Percentiles rank a stretch among this genome's conserved stretches.
These are phyloP conservation scores for Rauvolfia tetraphylla DNA, from an alignment of 257 asterid genomes.

Conservation along the genomic window DNA sequence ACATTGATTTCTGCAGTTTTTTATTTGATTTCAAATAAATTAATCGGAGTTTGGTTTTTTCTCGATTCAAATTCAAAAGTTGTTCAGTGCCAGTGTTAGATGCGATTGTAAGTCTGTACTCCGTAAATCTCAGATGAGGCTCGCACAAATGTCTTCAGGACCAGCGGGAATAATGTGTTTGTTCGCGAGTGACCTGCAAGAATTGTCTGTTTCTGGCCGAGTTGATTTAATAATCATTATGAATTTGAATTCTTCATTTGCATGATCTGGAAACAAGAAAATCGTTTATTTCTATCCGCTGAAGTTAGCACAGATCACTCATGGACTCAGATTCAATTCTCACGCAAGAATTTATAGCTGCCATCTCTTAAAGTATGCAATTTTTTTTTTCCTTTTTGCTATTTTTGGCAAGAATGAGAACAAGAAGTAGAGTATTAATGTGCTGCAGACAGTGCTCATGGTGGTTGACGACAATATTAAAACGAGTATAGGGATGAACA, in stretches of 20 bases:
- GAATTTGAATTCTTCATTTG: slow-evolving; percentile 1
- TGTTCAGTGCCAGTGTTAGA: not conserved
- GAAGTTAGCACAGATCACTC: too few species aligned
- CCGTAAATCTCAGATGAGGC: not conserved
- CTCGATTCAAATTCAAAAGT: not conserved
- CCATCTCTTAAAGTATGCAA: too few species aligned
- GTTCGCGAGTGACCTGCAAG: not conserved
- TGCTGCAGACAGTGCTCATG: not conserved
- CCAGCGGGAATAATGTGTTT: not conserved
- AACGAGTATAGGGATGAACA: too few species aligned
- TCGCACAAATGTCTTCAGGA: not conserved
- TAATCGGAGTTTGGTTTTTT: not conserved
- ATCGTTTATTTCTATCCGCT: too few species aligned
- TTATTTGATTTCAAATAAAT: too few species aligned
- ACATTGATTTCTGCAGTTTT: too few species aligned
- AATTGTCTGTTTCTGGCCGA: not conserved
- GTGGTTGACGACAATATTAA: too few species aligned
- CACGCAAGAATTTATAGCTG: too few species aligned
- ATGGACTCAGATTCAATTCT: too few species aligned
- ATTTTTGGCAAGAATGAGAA: too few species aligned
- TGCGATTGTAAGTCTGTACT: too few species aligned
- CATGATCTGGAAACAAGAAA: not conserved
- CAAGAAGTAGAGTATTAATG: not conserved
- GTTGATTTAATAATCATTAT: slow-evolving; percentile 1
- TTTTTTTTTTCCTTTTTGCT: too few species aligned